Base-by-base conservation (phyloP, 2,329 filamentous ascomycete species). In the Arthroderma sp. region DNA sequence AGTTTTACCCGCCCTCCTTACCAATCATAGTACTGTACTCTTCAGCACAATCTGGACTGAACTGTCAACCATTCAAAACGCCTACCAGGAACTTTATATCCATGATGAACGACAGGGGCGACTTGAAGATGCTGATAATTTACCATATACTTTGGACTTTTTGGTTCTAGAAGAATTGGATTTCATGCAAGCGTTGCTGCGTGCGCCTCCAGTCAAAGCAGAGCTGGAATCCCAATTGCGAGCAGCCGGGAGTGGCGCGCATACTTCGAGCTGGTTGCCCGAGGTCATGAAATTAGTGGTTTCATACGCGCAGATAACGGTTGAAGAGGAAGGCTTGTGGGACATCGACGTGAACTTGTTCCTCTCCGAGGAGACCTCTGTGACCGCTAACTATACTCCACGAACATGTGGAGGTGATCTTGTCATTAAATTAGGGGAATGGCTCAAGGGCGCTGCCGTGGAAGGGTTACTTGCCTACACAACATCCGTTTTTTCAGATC, bases 341-440 rank as follows among this genome's bases (percentile, higher is more conserved):
- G 86, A 95, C 54, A 86, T 95, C 50, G 91, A 98, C 62, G 83
- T 93, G 53, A 96, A 94, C 47, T 75, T 98, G 2, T 98, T 93
- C 64, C 73, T 98, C 39, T 89, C 87, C 1, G 91, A 98, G 63
- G 89, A 96, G 66, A 89, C 86, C 1, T 89, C 87, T 2, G 83
- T 95, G 11, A 94, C 87, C 8, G 85, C 88, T 30, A 96, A 96
- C 62, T 98, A 96, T 66, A 95, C 91, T 0, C 85, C 91, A 9
- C 80, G 91, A 53, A 94, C 86, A 11, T 91, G 89, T 36, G 91
- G 86, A 51, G 88, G 87, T 40, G 91, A 96, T 60, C 70, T 98
- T 40, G 74, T 94, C 29, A 87, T 94, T 64, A 95, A 94, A 66
- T 72, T 94, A 47, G 85, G 85, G 40, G 88, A 95, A 61, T 94